Percentiles rank a stretch among this genome's conserved stretches.
These are phyloP conservation scores for Mallotus repandus DNA, from an alignment of 441 rosid species.

Conservation along the genomic window DNA sequence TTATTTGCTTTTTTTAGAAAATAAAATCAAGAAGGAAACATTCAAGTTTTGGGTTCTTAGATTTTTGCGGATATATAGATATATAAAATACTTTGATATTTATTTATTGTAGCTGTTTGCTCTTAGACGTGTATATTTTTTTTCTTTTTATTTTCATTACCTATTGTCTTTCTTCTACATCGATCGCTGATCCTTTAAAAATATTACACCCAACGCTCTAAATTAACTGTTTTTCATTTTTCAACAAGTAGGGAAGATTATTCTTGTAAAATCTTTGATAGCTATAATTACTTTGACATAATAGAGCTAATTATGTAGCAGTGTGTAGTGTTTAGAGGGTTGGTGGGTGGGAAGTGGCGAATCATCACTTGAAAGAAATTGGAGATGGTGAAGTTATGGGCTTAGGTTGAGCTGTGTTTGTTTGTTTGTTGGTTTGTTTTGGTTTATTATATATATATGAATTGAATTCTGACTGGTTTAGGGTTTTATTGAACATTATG, in stretches of 20 bases:
- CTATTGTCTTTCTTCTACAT: background rate
- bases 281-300: background rate
- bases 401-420: constrained; percentile 33
- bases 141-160: background rate
- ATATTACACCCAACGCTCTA: background rate
- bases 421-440: constrained; percentile 3
- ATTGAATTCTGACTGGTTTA: constrained; percentile 23
- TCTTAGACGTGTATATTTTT: background rate
- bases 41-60: background rate
- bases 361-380: constrained; percentile 23
- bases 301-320: background rate
- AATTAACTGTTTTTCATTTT: background rate
- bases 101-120: background rate
- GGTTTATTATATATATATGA: background rate
- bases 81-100: background rate
- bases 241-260: background rate
- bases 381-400: constrained; percentile 34
- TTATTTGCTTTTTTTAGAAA: background rate
- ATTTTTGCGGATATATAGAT: background rate
- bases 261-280: background rate
- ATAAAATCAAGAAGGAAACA: background rate
- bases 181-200: too few species aligned
- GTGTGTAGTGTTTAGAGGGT: background rate
- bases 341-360: constrained; percentile 24
- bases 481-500: constrained; percentile 28